Evolutionary conservation across 2,329 filamentous ascomycete genomes (phyloP), one percentile per base, ranked within the genome.

Genomic region (Niveomyces coronatus): DNA sequence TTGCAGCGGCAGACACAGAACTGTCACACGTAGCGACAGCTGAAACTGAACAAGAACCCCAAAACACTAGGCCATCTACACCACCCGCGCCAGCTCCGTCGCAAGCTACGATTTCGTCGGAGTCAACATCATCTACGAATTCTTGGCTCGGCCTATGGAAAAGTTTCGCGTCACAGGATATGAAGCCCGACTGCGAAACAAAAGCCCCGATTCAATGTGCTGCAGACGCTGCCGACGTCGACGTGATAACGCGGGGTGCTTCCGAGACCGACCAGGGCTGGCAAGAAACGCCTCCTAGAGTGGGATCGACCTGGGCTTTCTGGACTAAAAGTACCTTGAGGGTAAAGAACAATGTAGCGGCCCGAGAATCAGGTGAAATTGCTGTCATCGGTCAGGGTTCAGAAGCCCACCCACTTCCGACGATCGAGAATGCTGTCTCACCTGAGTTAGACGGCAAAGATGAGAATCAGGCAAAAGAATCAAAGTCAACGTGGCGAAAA

Each of bases 221-320:
- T 45, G 39, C 27, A 45, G 36, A 33, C 47, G 57, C 61, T 22
- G 52, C 58, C 22, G 44, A 56, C 2, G 58, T 62, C 5, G 62
- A 71, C 45, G 50, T 69, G 47, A 49, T 61, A 45, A 55, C 67
- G 60, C 40, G 64, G 32, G 64, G 73, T 46, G 61, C 61, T 3
- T 40, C 55, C 11, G 38, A n/a, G n/a, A n/a, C 53, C 11, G 61
- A 60, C 3, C 40, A 55, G 15, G 37, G 53, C 10, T 50, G 55
- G 39, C 54, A 49, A 22, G 50, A 53, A 8, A 49, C 60, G 2
- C 51, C 58, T n/a, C 67, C 67, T 5, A 63, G 69, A 13, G 63
- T 67, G 14, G 74, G 73, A 10, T 82, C 82, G 1, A 83, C 79
- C 0, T 89, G 84, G 84, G 83, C 80, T 0, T 88, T 89, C 47